Percentiles rank a stretch among this genome's conserved stretches.
phyloP scores from a whole-genome alignment of 257 asterid species.

The Haberlea rhodopensis region DNA sequence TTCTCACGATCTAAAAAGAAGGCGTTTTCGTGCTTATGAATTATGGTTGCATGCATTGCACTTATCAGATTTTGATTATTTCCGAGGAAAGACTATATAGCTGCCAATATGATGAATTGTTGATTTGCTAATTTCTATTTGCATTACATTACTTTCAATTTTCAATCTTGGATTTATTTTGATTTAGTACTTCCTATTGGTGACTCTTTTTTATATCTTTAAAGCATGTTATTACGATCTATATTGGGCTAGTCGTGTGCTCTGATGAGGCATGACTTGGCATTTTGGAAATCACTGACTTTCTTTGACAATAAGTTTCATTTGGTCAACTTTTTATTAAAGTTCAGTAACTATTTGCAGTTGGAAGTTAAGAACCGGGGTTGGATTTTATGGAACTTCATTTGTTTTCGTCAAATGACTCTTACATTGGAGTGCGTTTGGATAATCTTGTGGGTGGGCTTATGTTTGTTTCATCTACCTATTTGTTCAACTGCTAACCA shows the following conservation, averaged over 20 bases:
- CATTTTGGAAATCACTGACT: background rate
- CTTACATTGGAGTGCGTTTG: background rate
- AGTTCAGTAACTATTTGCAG: background rate
- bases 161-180: background rate
- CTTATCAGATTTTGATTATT: too few species aligned
- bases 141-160: background rate
- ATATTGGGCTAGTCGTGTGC: background rate
- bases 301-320: conserved; percentile 2
- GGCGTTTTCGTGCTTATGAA: too few species aligned
- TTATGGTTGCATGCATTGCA: too few species aligned
- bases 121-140: conserved; percentile 8
- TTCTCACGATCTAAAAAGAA: too few species aligned
- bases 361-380: conserved; percentile 18
- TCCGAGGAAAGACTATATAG: too few species aligned
- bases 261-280: conserved; percentile 10
- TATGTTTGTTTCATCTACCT: background rate
- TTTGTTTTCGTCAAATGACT: background rate
- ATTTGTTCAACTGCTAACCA: background rate
- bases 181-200: background rate
- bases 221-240: conserved; percentile 7
- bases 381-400: background rate
- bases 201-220: background rate
- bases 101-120: too few species aligned
- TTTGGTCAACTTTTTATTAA: background rate
- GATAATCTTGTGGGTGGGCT: background rate